Evolutionary conservation across 345 rosid species (phyloP), one percentile per base, ranked within the genome.

Genomic region (Rhizophora apiculata): DNA sequence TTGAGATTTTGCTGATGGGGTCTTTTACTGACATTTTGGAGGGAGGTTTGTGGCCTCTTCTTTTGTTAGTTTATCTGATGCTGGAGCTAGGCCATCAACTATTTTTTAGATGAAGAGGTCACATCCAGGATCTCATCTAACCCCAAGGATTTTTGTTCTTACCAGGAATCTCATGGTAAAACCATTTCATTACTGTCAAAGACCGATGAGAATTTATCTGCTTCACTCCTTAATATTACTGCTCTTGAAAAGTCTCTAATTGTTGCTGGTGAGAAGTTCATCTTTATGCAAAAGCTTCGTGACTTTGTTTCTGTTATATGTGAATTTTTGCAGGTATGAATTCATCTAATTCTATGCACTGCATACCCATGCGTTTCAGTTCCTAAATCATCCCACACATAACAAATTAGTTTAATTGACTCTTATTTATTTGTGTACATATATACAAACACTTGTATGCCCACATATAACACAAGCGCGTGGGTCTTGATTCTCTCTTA

Each of bases 261-360:
- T 75, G 94, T 89, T 58, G 96, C 98, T 68, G 92, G 92, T 83
- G 98, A 95, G 89, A 92, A 88, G 96, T 95, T 83, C 92, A 83
- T 95, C 82, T 95, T 90, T 89, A 87, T 90, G 99, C 98, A 95
- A 86, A 90, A 90, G 87, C 92, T 95, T 77, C 96, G 96, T 83
- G 85, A 88, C 88, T 95, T 85, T 82, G 80, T 95, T 83, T 88
- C 99, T 85, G 91, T 87, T 84, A 74, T 90, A 82, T 92, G 97
- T 82, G 94, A 90, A 77, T 92, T 95, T 83, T 85, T 95, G 92
- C 93, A 95, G 98, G 98, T 95, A 92, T 60, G 90, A 68, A 52
- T 74, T 81, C 43, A 74, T 82, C 70, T 82, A 26, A 73, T 78
- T 77, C 56, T 75, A 58, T 63, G 29, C 64, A n/a, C 34, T 72